Evolutionary conservation across 1,284 basidiomycete genomes (phyloP).

Genomic region (Tilletia caries): DNA sequence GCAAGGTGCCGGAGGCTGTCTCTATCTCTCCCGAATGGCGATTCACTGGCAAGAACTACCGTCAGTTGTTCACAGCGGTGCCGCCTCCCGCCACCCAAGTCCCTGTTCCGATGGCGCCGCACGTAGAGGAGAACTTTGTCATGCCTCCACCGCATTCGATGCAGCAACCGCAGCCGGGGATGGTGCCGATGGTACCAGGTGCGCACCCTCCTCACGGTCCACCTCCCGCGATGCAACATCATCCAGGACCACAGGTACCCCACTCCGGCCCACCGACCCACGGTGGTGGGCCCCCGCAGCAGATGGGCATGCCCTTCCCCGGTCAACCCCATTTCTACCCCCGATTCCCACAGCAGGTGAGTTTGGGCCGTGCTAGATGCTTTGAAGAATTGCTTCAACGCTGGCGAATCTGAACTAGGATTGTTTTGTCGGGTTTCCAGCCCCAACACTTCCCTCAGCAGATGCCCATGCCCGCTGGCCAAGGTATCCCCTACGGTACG

Average conservation of each 20-base stretch:
- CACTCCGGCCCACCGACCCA: conserved; percentile 5
- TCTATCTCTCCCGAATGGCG: conserved; percentile 73
- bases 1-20: conserved; percentile 71
- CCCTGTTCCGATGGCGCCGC: background rate
- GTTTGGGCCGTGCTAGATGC: background rate
- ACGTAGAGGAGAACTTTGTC: background rate
- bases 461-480: conserved; percentile 23
- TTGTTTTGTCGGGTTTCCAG: background rate
- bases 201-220: conserved; percentile 5
- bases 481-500: conserved; percentile 22
- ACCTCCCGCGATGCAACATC: conserved; percentile 6
- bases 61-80: conserved; percentile 62
- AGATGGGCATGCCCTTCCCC: background rate
- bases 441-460: conserved; percentile 10
- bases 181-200: background rate
- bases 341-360: conserved; percentile 8
- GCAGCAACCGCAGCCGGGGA: background rate
- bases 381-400: background rate
- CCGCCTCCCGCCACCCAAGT: background rate
- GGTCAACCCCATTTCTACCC: conserved; percentile 5
- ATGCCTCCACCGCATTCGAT: conserved; percentile 15
- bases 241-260: background rate
- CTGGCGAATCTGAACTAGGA: background rate
- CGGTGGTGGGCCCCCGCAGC: background rate
- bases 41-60: conserved; percentile 80